A percentile compares a stretch with the other conserved stretches of the same genome.
Evolutionary conservation across 139 green algal species (phyloP).

Genomic region (Monoraphidium neglectum): DNA sequence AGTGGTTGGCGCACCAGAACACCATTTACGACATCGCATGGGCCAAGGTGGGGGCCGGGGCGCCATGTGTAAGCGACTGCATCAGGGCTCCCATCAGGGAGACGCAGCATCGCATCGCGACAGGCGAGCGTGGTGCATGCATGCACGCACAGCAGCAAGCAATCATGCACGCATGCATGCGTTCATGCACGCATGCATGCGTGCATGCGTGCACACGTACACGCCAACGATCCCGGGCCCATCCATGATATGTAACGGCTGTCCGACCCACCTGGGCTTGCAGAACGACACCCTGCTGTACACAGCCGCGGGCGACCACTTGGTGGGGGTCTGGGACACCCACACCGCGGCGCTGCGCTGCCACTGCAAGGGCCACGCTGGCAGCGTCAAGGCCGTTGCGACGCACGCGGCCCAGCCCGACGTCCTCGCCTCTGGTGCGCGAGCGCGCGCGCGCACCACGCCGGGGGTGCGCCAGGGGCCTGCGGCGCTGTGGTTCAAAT

Average conservation of each 20-base stretch:
- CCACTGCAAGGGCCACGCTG: slow-evolving; percentile 63
- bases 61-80: neutral
- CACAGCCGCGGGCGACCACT: slow-evolving; percentile 76
- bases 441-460: too few species aligned
- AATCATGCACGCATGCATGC: too few species aligned
- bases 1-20: slow-evolving; percentile 79
- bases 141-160: neutral
- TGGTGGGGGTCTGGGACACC: slow-evolving; percentile 71
- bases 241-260: neutral
- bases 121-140: neutral
- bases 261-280: neutral
- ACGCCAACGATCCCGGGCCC: neutral
- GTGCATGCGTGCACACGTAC: neutral
- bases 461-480: neutral
- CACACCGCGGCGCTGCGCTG: slow-evolving; percentile 34
- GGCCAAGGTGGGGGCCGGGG: slow-evolving; percentile 47
- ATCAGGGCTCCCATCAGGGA: neutral
- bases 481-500: neutral
- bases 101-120: neutral
- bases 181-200: neutral
- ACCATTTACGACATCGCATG: slow-evolving; percentile 84
- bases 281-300: slow-evolving; percentile 69
- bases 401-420: slow-evolving; percentile 28
- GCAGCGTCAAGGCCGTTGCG: slow-evolving; percentile 71
- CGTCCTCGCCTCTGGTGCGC: slow-evolving; percentile 77